A percentile compares a stretch with the other conserved stretches of the same genome.
These are phyloP conservation scores for Jatropha multifida DNA, from an alignment of 441 rosid genomes.

Conservation along the genomic window DNA sequence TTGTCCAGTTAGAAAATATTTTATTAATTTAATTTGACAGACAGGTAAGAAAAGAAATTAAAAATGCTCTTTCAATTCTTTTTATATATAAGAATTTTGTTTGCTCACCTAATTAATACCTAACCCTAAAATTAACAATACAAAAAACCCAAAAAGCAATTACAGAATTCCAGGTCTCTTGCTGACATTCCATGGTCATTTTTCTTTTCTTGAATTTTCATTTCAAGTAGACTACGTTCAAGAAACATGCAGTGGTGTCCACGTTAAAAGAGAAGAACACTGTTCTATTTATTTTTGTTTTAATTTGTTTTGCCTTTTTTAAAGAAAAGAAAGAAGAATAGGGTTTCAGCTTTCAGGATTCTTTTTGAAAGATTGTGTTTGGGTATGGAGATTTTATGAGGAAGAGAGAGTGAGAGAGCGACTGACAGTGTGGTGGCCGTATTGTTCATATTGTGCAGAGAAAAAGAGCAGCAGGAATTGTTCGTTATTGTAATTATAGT, in stretches of 20 bases:
- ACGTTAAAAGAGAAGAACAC: too few species aligned
- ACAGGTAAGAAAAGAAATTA: too few species aligned
- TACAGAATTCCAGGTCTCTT: constrained; percentile 26
- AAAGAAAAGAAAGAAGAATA: neutral
- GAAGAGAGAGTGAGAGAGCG: neutral
- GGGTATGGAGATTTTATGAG: neutral
- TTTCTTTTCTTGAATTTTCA: neutral
- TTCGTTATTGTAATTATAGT: constrained; percentile 31
- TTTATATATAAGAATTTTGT: constrained; percentile 19
- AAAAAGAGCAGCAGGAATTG: constrained; percentile 14
- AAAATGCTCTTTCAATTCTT: too few species aligned
- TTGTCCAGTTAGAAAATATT: constrained; percentile 14
- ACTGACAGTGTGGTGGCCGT: constrained; percentile 21
- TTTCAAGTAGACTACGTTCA: constrained; percentile 16
- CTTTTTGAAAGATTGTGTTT: constrained; percentile 9
- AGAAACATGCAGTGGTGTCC: constrained; percentile 15
- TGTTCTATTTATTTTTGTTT: too few species aligned
- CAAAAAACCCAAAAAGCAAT: constrained; percentile 8
- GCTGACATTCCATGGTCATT: constrained; percentile 20
- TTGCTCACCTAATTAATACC: constrained; percentile 38
- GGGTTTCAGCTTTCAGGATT: constrained; percentile 3
- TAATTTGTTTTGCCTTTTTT: neutral
- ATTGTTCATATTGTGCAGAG: constrained; percentile 7
- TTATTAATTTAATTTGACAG: constrained; percentile 9
- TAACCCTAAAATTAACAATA: constrained; percentile 27